Conservation (phyloP, 2,329 filamentous ascomycete genomes). For the Didymella keratinophila region DNA sequence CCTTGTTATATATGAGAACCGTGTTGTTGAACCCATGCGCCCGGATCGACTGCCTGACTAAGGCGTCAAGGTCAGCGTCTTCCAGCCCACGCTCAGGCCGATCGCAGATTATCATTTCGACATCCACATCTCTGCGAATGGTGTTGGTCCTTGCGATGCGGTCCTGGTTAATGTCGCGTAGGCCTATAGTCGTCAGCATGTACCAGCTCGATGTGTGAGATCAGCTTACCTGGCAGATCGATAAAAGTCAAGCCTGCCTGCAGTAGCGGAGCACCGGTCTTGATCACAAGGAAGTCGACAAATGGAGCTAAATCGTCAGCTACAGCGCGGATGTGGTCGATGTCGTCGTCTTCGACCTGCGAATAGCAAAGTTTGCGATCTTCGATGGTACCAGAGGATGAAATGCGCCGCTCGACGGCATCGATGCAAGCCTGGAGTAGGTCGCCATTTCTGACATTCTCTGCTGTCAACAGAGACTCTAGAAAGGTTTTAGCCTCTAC, state of each 20-base stretch:
- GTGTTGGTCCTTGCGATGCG: constrained; percentile 16
- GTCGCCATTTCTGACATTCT: neutral
- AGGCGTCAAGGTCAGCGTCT: constrained; percentile 12
- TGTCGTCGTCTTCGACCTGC: constrained; percentile 4
- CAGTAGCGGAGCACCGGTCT: constrained; percentile 9
- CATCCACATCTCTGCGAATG: constrained; percentile 12
- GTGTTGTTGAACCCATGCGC: constrained; percentile 18
- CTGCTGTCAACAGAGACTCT: neutral
- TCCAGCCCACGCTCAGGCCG: constrained; percentile 16
- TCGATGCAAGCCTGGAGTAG: constrained; percentile 5
- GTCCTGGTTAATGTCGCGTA: constrained; percentile 16
- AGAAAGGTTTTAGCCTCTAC: neutral
- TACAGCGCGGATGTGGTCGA: constrained; percentile 3
- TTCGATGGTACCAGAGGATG: neutral
- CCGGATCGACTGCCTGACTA: constrained; percentile 15
- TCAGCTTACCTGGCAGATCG: constrained; percentile 9
- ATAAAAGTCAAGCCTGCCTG: constrained; percentile 16
- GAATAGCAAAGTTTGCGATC: constrained; percentile 2
- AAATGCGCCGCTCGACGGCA: constrained; percentile 14
- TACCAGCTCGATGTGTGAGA: neutral
- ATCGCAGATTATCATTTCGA: constrained; percentile 18
- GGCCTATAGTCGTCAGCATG: neutral
- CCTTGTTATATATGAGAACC: constrained; percentile 14
- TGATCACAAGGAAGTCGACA: constrained; percentile 16
- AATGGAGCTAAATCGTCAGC: constrained; percentile 12